A percentile compares a stretch with the other conserved stretches of the same genome.
Conservation (phyloP, 768 basidiomycete genomes). For the Cystobasidiopsis lactophilus region DNA sequence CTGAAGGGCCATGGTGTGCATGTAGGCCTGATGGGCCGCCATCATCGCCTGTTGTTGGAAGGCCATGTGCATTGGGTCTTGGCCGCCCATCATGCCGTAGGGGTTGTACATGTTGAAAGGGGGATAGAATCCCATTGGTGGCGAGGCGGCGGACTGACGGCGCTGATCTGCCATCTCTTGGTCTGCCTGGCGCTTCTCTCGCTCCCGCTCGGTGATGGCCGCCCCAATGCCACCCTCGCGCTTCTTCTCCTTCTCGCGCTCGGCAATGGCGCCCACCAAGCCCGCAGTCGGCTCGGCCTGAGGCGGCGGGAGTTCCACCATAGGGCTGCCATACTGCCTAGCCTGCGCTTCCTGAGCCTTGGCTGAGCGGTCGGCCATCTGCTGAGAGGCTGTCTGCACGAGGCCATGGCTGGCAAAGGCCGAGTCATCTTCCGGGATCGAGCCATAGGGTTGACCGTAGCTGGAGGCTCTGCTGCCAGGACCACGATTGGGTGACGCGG, state of each 20-base stretch:
- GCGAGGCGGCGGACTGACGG: not conserved
- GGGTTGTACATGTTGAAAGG: not conserved
- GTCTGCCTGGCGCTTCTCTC: conserved; percentile 76
- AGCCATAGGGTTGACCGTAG: too few species aligned
- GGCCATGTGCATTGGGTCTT: not conserved
- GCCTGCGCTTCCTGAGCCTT: conserved; percentile 87
- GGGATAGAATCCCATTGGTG: not conserved
- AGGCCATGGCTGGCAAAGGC: conserved; percentile 88
- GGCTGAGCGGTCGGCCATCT: conserved; percentile 85
- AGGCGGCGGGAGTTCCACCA: conserved; percentile 88
- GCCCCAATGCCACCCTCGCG: conserved; percentile 90
- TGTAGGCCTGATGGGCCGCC: not conserved
- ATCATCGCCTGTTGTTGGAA: not conserved
- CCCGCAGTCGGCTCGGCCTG: conserved; percentile 89
- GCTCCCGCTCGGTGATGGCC: conserved; percentile 78
- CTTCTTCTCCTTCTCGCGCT: conserved; percentile 80
- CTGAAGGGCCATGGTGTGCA: too few species aligned
- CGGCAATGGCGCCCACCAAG: conserved; percentile 82
- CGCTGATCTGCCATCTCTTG: not conserved
- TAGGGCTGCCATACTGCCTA: conserved; percentile 66
- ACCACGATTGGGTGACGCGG: too few species aligned
- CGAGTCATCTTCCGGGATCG: conserved; percentile 35
- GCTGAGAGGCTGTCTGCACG: conserved; percentile 80
- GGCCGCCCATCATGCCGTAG: not conserved
- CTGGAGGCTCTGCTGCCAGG: too few species aligned